A percentile compares a stretch with the other conserved stretches of the same genome.
phyloP scores from a whole-genome alignment of 768 basidiomycete genomes.

The Chalciporus chontae region DNA sequence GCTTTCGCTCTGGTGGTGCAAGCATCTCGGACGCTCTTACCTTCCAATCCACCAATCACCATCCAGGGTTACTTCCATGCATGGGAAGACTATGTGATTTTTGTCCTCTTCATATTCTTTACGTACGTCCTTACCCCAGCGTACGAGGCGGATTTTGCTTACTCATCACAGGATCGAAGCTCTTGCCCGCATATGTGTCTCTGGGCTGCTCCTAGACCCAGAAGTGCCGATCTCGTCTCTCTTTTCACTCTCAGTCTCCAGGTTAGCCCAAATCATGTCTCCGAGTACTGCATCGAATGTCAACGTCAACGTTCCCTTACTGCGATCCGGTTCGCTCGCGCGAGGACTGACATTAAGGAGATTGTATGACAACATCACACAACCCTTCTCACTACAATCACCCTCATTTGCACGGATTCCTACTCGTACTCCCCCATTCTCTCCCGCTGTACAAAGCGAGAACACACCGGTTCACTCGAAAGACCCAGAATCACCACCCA shows the following conservation, averaged over 20 bases:
- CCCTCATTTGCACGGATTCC: conserved; percentile 15
- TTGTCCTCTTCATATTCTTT: conserved; percentile 79
- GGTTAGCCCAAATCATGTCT: conserved; percentile 22
- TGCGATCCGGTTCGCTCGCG: conserved; percentile 35
- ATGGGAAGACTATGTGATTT: conserved; percentile 90
- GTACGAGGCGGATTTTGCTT: not conserved
- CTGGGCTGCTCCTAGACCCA: conserved; percentile 85
- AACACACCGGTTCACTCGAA: conserved; percentile 23
- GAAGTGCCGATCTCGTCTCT: conserved; percentile 54
- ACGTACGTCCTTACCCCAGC: conserved; percentile 51
- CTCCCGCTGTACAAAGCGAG: not conserved
- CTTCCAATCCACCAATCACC: conserved; percentile 42
- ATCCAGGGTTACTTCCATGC: conserved; percentile 74
- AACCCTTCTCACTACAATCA: conserved; percentile 48
- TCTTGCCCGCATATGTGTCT: conserved; percentile 83
- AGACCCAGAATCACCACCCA: conserved; percentile 42
- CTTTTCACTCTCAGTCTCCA: conserved; percentile 39
- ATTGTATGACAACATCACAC: conserved; percentile 45
- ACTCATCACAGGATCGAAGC: conserved; percentile 64
- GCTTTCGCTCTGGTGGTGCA: conserved; percentile 81
- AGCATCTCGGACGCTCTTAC: conserved; percentile 58
- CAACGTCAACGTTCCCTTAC: conserved; percentile 14
- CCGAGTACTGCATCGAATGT: conserved; percentile 27
- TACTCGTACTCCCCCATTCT: conserved; percentile 6
- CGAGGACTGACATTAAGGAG: conserved; percentile 43